These are phyloP conservation scores for Sclerotinia sclerotiorum DNA, from an alignment of 2,329 filamentous ascomycete genomes.

Conservation along the genomic window DNA sequence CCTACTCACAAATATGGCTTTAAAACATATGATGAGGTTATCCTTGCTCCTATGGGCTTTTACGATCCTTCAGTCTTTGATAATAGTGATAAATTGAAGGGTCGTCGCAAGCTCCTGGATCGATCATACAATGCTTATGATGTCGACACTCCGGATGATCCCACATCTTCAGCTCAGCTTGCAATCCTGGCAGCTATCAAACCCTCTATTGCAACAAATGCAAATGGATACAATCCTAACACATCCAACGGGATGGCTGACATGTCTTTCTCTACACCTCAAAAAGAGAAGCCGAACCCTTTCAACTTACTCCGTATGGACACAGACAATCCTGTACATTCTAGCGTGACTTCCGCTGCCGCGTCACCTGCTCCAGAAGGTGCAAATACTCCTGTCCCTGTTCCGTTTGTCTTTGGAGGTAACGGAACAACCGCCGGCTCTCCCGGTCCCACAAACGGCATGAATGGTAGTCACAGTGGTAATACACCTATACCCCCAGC, in stretches of 20 bases:
- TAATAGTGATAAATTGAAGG: constrained; percentile 73
- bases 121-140: constrained; percentile 95
- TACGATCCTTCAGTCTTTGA: constrained; percentile 89
- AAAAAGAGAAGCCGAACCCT: constrained; percentile 63
- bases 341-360: constrained; percentile 74
- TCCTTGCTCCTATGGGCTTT: constrained; percentile 92
- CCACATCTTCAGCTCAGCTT: constrained; percentile 78
- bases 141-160: constrained; percentile 81
- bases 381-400: constrained; percentile 59
- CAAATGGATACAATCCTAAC: constrained; percentile 45
- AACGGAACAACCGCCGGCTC: constrained; percentile 33
- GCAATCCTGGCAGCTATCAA: constrained; percentile 61
- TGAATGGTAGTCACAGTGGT: constrained; percentile 52
- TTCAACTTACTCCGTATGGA: constrained; percentile 73
- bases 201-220: constrained; percentile 52
- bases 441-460: constrained; percentile 36
- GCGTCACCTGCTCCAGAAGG: constrained; percentile 85
- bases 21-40: constrained; percentile 95
- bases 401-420: constrained; percentile 52
- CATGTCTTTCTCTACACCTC: constrained; percentile 53
- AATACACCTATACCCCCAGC: constrained; percentile 45
- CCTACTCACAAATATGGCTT: constrained; percentile 91
- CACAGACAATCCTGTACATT: constrained; percentile 62
- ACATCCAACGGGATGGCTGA: constrained; percentile 40
- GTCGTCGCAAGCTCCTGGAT: constrained; percentile 77